Evolutionary conservation across 495 filamentous ascomycete genomes (phyloP).

Genomic region (Podospora appendiculata): DNA sequence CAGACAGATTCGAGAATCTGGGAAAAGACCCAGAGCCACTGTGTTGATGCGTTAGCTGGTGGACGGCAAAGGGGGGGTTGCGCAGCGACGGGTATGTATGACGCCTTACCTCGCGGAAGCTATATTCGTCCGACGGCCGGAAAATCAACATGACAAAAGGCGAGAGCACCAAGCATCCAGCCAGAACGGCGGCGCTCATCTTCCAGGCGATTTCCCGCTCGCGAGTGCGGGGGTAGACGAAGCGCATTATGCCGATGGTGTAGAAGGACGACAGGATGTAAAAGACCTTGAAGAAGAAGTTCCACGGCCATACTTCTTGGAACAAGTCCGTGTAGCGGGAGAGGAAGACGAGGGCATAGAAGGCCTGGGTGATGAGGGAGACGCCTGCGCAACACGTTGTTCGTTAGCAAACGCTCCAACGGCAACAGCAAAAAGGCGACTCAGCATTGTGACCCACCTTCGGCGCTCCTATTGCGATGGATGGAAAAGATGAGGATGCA

Average conservation of each 20-base stretch:
- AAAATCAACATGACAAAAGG: conserved; percentile 63
- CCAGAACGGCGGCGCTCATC: conserved; percentile 57
- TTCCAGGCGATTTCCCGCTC: conserved; percentile 92
- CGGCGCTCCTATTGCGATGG: conserved; percentile 77
- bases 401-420: neutral
- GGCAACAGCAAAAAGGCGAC: neutral
- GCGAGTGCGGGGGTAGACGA: conserved; percentile 75
- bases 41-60: conserved; percentile 1
- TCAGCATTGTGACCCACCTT: conserved; percentile 51
- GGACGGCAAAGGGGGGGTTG: neutral
- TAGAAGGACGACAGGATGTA: conserved; percentile 83
- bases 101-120: conserved; percentile 52
- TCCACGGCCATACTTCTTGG: conserved; percentile 42
- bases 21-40: conserved; percentile 79
- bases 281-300: conserved; percentile 75
- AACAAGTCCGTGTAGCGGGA: conserved; percentile 86
- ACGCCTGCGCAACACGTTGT: conserved; percentile 48
- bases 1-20: conserved; percentile 85
- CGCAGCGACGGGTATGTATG: conserved; percentile 8
- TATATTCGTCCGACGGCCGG: conserved; percentile 26
- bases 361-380: conserved; percentile 85
- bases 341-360: conserved; percentile 82
- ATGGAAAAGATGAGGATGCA: conserved; percentile 87
- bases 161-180: conserved; percentile 50
- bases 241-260: conserved; percentile 79